Evolutionary conservation across 352 stramenopile genomes (phyloP).

Genomic region (Globisporangium emineosum): DNA sequence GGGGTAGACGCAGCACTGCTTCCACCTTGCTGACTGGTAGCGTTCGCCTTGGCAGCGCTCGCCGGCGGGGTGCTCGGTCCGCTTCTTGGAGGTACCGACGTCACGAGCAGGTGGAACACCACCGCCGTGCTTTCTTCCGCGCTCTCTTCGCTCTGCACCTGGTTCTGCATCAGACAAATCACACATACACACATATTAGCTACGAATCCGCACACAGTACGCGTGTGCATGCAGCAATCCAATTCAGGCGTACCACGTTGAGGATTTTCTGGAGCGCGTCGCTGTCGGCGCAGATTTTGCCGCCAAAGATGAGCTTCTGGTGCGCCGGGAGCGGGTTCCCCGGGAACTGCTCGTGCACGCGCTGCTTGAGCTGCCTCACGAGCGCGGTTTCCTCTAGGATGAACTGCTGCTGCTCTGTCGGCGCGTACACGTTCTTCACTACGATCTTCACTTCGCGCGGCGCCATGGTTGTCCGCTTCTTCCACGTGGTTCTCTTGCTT

Average conservation of each 20-base stretch:
- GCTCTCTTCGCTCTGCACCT: conserved; percentile 29
- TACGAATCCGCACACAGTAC: not conserved
- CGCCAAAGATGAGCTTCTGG: conserved; percentile 86
- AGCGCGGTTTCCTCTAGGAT: conserved; percentile 26
- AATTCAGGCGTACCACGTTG: conserved; percentile 15
- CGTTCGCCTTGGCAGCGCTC: not conserved
- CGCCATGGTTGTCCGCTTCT: conserved; percentile 1
- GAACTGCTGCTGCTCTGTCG: conserved; percentile 48
- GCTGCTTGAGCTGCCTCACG: conserved; percentile 62
- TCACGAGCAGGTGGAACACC: conserved; percentile 79
- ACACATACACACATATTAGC: not conserved
- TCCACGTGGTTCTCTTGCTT: conserved; percentile 3
- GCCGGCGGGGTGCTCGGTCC: conserved; percentile 19
- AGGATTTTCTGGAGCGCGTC: conserved; percentile 37
- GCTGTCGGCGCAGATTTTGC: conserved; percentile 78
- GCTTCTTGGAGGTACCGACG: conserved; percentile 20
- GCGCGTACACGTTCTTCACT: conserved; percentile 82
- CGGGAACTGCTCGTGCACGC: conserved; percentile 47
- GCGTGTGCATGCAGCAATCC: not conserved
- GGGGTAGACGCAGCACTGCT: not conserved
- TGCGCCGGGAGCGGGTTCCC: conserved; percentile 35
- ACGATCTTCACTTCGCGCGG: conserved; percentile 52
- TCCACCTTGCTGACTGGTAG: not conserved
- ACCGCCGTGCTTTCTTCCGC: conserved; percentile 32
- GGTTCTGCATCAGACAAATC: conserved; percentile 22